A percentile compares a stretch with the other conserved stretches of the same genome.
phyloP scores from a whole-genome alignment of 257 asterid genomes.

The Nemophila menziesii region DNA sequence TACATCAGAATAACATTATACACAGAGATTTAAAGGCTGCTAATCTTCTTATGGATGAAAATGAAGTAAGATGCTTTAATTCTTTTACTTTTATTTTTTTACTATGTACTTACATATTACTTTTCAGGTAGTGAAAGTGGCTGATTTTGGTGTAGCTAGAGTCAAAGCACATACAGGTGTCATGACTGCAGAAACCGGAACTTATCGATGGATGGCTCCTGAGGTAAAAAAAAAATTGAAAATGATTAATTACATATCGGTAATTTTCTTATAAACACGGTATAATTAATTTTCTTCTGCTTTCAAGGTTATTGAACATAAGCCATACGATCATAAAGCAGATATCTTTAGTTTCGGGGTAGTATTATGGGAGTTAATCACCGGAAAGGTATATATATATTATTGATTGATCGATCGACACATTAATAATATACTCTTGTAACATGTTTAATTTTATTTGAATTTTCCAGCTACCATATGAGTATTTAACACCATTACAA shows the following conservation, averaged over 20 bases:
- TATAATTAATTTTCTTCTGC: too few relatives aligned
- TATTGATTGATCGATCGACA: background rate
- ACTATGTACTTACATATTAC: background rate
- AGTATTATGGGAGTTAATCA: constrained; percentile 84
- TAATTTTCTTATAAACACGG: too few relatives aligned
- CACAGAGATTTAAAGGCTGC: constrained; percentile 99
- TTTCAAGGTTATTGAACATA: constrained; percentile 86
- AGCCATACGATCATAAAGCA: constrained; percentile 91
- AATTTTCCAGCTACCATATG: constrained; percentile 69
- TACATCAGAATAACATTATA: constrained; percentile 94
- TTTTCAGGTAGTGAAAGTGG: constrained; percentile 84
- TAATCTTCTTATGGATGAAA: constrained; percentile 92
- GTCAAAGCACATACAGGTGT: constrained; percentile 94
- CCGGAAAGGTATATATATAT: constrained; percentile 62
- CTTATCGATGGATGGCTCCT: constrained; percentile 99
- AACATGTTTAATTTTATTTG: background rate
- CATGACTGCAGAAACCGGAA: constrained; percentile 99
- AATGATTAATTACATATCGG: background rate
- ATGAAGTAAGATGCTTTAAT: constrained; percentile 47
- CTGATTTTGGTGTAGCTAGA: constrained; percentile 99
- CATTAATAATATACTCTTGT: background rate
- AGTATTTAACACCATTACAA: constrained; percentile 85
- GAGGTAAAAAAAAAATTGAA: too few relatives aligned
- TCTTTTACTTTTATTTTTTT: background rate
- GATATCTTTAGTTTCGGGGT: constrained; percentile 92